Evolutionary conservation across 345 rosid species (phyloP).

Genomic region (Gossypium raimondii): DNA sequence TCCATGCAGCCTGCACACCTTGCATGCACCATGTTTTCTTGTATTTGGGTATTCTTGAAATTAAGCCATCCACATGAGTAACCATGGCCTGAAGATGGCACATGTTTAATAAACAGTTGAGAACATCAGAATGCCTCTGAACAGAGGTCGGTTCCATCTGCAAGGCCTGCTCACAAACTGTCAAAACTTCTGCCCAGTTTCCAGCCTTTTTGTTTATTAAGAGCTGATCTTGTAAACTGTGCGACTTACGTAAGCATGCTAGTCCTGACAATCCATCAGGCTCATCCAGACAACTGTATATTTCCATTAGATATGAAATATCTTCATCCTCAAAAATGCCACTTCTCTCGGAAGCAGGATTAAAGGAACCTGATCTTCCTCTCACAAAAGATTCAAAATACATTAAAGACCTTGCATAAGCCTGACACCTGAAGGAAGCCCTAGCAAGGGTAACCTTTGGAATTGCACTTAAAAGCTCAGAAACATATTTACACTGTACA

Average conservation of each 20-base stretch:
- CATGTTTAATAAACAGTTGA: conserved; percentile 91
- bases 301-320: conserved; percentile 90
- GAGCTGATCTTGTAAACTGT: conserved; percentile 83
- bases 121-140: conserved; percentile 90
- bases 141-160: conserved; percentile 90
- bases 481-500: conserved; percentile 79
- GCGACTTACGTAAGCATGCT: conserved; percentile 76
- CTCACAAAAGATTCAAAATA: conserved; percentile 91
- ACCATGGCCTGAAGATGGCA: conserved; percentile 99
- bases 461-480: conserved; percentile 73
- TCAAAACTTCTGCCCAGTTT: conserved; percentile 94
- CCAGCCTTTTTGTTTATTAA: conserved; percentile 82
- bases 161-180: conserved; percentile 93
- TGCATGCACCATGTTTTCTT: conserved; percentile 99
- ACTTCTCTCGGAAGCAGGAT: conserved; percentile 85
- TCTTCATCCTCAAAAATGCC: conserved; percentile 84
- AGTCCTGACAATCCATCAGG: conserved; percentile 92
- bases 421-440: conserved; percentile 90
- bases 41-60: conserved; percentile 81
- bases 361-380: conserved; percentile 83
- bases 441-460: conserved; percentile 87
- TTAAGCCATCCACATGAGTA: conserved; percentile 88
- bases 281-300: conserved; percentile 89
- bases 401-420: conserved; percentile 95
- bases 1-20: conserved; percentile 99